A percentile compares a stretch with the other conserved stretches of the same genome.
Evolutionary conservation across 2,329 filamentous ascomycete species (phyloP).

Genomic region (Tympanopsis confertula): DNA sequence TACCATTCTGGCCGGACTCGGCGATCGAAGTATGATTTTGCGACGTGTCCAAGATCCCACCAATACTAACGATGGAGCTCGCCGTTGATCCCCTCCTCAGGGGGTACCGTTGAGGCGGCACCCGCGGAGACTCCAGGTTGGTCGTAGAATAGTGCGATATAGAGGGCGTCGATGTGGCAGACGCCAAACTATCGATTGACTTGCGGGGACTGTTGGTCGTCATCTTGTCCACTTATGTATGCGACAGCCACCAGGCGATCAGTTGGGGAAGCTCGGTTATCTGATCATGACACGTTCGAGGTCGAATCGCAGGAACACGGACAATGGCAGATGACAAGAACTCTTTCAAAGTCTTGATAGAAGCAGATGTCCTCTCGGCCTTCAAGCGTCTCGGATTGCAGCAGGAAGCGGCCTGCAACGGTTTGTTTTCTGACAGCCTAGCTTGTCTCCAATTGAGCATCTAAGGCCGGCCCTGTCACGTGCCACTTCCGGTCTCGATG

Average conservation of each 20-base stretch:
- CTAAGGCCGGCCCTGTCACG: too few relatives aligned
- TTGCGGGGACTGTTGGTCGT: conserved; percentile 48
- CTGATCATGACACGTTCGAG: conserved; percentile 8
- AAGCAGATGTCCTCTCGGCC: too few relatives aligned
- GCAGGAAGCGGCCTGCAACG: too few relatives aligned
- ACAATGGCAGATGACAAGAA: too few relatives aligned
- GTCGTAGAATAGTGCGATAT: conserved; percentile 29
- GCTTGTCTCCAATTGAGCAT: too few relatives aligned
- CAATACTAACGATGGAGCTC: conserved; percentile 51
- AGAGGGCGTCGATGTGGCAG: conserved; percentile 35
- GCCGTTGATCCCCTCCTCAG: conserved; percentile 46
- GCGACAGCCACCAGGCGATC: background rate
- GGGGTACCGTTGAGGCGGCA: conserved; percentile 16
- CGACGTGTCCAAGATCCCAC: conserved; percentile 43
- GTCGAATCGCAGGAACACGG: too few relatives aligned
- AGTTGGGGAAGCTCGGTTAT: background rate
- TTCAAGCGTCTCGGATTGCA: too few relatives aligned
- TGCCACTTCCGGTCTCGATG: background rate
- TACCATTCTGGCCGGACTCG: conserved; percentile 34
- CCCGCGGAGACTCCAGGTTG: background rate
- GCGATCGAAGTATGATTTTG: conserved; percentile 25
- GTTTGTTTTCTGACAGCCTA: too few relatives aligned
- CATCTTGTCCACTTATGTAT: conserved; percentile 33
- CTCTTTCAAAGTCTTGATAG: too few relatives aligned
- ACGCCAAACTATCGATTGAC: conserved; percentile 53